phyloP scores from a whole-genome alignment of 495 filamentous ascomycete genomes.

The Cladorrhinum samala region DNA sequence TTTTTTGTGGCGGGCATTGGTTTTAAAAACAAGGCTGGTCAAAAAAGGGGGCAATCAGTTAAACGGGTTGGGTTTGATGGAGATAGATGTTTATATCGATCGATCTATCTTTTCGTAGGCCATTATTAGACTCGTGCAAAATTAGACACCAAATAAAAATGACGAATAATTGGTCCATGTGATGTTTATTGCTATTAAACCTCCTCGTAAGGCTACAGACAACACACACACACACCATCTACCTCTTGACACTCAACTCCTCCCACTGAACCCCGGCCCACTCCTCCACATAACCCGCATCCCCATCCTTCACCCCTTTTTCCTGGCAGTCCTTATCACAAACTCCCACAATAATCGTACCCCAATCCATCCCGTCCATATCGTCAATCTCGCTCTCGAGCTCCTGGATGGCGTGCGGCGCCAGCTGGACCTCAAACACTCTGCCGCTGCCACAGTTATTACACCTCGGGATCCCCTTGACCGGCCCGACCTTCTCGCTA shows the following conservation, averaged over 20 bases:
- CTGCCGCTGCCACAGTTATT: slow-evolving; percentile 64
- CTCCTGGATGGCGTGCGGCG: slow-evolving; percentile 83
- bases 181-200: background rate
- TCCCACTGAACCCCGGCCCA: slow-evolving; percentile 99
- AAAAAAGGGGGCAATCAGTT: no score
- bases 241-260: slow-evolving; percentile 45
- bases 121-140: slow-evolving; percentile 10
- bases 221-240: no score
- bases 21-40: slow-evolving; percentile 14
- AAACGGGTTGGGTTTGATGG: no score
- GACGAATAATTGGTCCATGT: slow-evolving; percentile 17
- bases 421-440: slow-evolving; percentile 81
- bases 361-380: slow-evolving; percentile 97
- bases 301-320: slow-evolving; percentile 19
- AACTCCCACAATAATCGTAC: slow-evolving; percentile 85
- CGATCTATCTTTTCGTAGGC: slow-evolving; percentile 11
- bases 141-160: slow-evolving; percentile 21
- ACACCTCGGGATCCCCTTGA: slow-evolving; percentile 62
- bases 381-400: slow-evolving; percentile 72
- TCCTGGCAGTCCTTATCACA: slow-evolving; percentile 47
- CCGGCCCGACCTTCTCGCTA: slow-evolving; percentile 12
- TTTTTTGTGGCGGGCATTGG: slow-evolving; percentile 19
- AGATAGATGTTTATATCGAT: no score
- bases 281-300: slow-evolving; percentile 69
- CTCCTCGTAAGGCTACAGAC: background rate